A percentile compares a stretch with the other conserved stretches of the same genome.
phyloP scores from a whole-genome alignment of 208 protist species.

The Trypanosoma avium region DNA sequence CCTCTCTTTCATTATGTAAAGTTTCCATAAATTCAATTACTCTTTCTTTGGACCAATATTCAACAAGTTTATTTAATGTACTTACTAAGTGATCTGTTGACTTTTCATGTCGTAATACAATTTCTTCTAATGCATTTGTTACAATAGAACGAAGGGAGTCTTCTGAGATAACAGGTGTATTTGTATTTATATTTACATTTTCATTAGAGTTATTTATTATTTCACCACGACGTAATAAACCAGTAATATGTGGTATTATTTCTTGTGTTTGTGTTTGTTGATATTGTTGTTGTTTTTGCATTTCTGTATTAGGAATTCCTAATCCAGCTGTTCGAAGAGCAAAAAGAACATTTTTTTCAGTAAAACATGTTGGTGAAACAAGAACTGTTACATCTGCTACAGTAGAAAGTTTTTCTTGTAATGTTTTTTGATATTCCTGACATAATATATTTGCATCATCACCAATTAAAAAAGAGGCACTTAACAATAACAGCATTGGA shows the following conservation, averaged over 20 bases:
- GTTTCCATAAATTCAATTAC: conserved; percentile 53
- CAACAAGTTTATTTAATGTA: conserved; percentile 55
- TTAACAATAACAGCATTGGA: conserved; percentile 21
- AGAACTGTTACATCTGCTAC: conserved; percentile 17
- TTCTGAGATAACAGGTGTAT: conserved; percentile 10
- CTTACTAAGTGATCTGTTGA: conserved; percentile 58
- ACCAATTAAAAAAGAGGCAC: conserved; percentile 24
- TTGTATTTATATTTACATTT: not conserved
- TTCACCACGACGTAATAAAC: not conserved
- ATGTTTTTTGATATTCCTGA: conserved; percentile 28
- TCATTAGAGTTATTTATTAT: not conserved
- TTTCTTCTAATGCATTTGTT: conserved; percentile 56
- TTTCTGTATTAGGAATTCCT: not conserved
- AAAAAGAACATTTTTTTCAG: conserved; percentile 29
- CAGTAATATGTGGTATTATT: not conserved
- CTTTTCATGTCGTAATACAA: conserved; percentile 61
- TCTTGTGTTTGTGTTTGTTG: not conserved
- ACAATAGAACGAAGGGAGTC: conserved; percentile 46
- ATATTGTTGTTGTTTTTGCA: not conserved
- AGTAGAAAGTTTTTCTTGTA: conserved; percentile 9
- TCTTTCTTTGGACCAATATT: conserved; percentile 58
- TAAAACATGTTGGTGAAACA: conserved; percentile 18
- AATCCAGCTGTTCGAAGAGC: conserved; percentile 16
- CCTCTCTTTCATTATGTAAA: conserved; percentile 39
- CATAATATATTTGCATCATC: conserved; percentile 25